Evolutionary conservation across 495 filamentous ascomycete species (phyloP), one percentile per base, ranked within the genome.

Genomic region (Aspergillus hancockii): DNA sequence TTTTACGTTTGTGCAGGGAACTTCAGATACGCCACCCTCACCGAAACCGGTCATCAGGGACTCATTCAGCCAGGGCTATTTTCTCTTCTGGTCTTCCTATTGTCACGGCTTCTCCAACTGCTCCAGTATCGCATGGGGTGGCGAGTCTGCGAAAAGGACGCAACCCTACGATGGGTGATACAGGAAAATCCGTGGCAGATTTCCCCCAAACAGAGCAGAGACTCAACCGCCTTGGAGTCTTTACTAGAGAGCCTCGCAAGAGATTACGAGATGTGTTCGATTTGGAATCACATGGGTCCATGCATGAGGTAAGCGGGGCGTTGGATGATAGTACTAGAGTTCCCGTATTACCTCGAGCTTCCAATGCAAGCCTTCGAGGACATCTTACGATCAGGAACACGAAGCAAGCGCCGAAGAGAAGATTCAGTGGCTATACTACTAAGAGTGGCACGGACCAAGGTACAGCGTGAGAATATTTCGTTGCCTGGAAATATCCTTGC

Each of bases 261-360:
- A 51, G 50, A 21, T 21, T 57, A 32, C 54, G 56, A 36, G 59
- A 62, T 31, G 30, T 63, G 18, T 58, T 58, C 28, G 51, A 55
- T 50, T 22, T 63, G 7, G 55, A 52, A 8, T 49, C 60, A 23
- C 45, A 50, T 34, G 38, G 38, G 9, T 41, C 38, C 16, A 41
- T n/a, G 10, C n/a, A 49, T 4, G 43, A 19, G 23, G 19, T 9
- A 16, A 46, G 47, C 12, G 28, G 18, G 10, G 41, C 10, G 10
- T 12, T 34, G 23, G 31, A 21, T 19, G 43, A 43, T 10, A n/a
- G n/a, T n/a, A n/a, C n/a, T n/a, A 54, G 34, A 22, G 31, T 63
- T 12, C 56, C 56, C 2, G 56, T 63, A 31, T 55, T 63, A 22
- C 61, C 61, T 19, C 55, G 52, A 34, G 61, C 61, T 16, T 30